Conservation (phyloP, 1,284 basidiomycete genomes). For the Xerocomus alliaceus region DNA sequence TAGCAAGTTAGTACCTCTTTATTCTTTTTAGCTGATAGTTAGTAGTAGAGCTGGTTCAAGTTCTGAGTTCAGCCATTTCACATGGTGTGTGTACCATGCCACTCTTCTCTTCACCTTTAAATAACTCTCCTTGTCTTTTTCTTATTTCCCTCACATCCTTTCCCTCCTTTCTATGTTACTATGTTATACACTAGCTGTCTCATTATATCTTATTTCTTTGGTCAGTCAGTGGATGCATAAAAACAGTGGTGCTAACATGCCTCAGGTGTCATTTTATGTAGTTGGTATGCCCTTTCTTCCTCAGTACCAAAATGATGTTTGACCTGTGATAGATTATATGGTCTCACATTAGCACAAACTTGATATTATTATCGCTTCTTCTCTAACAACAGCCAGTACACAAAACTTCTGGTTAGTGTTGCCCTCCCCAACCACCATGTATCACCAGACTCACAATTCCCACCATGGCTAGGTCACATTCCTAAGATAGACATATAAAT, state of each 20-base stretch:
- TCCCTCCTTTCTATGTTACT: neutral
- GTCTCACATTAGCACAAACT: conserved; percentile 40
- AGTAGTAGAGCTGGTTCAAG: too few relatives aligned
- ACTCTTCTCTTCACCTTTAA: too few relatives aligned
- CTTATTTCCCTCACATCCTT: neutral
- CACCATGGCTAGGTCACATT: conserved; percentile 33
- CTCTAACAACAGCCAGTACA: conserved; percentile 32
- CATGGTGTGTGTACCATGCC: too few relatives aligned
- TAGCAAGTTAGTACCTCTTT: too few relatives aligned
- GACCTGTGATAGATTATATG: conserved; percentile 34
- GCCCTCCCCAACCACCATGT: neutral
- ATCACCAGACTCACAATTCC: neutral
- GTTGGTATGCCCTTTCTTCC: conserved; percentile 25
- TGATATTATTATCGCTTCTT: conserved; percentile 42
- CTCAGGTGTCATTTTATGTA: conserved; percentile 40
- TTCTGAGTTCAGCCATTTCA: too few relatives aligned
- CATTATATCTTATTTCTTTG: conserved; percentile 38
- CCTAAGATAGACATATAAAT: conserved; percentile 25
- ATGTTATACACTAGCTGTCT: conserved; percentile 27
- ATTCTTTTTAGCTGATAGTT: too few relatives aligned
- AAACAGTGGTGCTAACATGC: conserved; percentile 4
- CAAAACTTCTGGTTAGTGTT: conserved; percentile 31
- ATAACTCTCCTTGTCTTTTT: too few relatives aligned
- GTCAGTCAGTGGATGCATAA: conserved; percentile 15
- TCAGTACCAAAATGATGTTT: neutral